phyloP scores from a whole-genome alignment of 176 grass and related monocot genomes.

The Saccharum officinarum region DNA sequence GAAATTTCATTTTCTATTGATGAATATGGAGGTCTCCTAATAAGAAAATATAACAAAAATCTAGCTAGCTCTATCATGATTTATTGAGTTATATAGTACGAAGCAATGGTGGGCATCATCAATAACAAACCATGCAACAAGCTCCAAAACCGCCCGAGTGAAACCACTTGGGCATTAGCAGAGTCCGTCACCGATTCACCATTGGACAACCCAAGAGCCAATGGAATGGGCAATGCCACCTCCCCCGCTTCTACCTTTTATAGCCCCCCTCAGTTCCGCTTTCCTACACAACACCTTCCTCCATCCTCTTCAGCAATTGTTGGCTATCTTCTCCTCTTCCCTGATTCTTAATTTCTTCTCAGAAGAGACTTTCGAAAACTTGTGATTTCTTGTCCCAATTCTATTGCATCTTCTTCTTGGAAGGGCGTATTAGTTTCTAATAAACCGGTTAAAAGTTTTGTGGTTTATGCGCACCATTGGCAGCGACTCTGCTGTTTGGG shows the following conservation, averaged over 20 bases:
- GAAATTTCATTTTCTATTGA: not conserved
- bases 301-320: not conserved
- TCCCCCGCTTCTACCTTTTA: slow-evolving; percentile 30
- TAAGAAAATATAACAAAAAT: not conserved
- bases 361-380: not conserved
- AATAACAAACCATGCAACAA: not conserved
- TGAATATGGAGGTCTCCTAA: not conserved
- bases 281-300: not conserved
- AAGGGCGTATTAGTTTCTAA: not conserved
- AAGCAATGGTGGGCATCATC: slow-evolving; percentile 1
- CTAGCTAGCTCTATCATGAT: not conserved
- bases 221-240: slow-evolving; percentile 4
- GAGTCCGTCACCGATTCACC: not conserved
- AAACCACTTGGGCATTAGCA: slow-evolving; percentile 1
- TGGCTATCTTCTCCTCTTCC: not conserved
- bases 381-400: not conserved
- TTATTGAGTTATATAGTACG: not conserved
- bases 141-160: not conserved
- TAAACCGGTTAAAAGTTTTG: not conserved
- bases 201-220: slow-evolving; percentile 24
- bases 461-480: slow-evolving; percentile 30
- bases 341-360: not conserved
- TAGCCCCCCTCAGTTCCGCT: not conserved
- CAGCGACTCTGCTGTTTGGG: not conserved
- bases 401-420: not conserved